phyloP scores from a whole-genome alignment of 1,139 yeast genomes.

The Lodderomyces jiufengensis region DNA sequence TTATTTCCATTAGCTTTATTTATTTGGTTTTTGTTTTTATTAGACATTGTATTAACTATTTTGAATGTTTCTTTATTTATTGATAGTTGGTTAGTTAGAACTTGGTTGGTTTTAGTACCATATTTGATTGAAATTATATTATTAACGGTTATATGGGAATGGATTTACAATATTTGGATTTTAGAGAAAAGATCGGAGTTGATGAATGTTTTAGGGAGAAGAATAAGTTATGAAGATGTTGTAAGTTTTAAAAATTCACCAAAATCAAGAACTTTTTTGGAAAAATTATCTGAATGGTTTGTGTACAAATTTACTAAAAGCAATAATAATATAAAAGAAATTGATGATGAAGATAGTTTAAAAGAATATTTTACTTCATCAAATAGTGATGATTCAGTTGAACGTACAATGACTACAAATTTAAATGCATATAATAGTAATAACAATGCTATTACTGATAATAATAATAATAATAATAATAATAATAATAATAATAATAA shows the following conservation, averaged over 20 bases:
- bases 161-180: conserved; percentile 43
- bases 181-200: conserved; percentile 42
- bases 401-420: not conserved
- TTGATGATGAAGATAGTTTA: conserved; percentile 7
- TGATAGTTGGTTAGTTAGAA: conserved; percentile 27
- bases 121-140: conserved; percentile 36
- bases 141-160: conserved; percentile 48
- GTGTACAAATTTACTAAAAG: conserved; percentile 1
- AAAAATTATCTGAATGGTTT: conserved; percentile 6
- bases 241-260: conserved; percentile 7
- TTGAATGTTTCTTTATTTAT: conserved; percentile 26
- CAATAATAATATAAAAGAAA: conserved; percentile 6
- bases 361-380: conserved; percentile 7
- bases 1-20: conserved; percentile 42
- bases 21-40: conserved; percentile 29
- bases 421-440: not conserved
- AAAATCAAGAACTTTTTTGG: not conserved
- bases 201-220: conserved; percentile 47
- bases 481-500: not conserved
- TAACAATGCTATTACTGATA: not conserved
- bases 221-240: conserved; percentile 39
- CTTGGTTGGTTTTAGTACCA: conserved; percentile 42
- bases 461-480: not conserved
- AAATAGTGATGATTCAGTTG: not conserved
- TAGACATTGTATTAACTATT: conserved; percentile 29